A percentile compares a stretch with the other conserved stretches of the same genome.
Evolutionary conservation across 768 basidiomycete genomes (phyloP).

Genomic region (Calocera viscosa): DNA sequence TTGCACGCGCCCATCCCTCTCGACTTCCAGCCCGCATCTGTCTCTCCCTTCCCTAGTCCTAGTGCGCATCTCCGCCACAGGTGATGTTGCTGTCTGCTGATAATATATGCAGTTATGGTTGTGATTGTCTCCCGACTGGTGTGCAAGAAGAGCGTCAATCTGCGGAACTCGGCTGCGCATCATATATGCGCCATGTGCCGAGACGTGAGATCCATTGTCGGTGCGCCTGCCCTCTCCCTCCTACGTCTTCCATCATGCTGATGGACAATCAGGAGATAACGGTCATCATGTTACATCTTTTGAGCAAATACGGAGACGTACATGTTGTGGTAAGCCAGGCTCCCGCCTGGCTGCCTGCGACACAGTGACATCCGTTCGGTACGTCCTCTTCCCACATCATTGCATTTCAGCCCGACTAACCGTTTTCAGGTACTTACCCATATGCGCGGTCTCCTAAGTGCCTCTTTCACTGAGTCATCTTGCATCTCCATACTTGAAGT

Average conservation of each 20-base stretch:
- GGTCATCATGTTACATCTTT: constrained; percentile 92
- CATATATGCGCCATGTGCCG: constrained; percentile 76
- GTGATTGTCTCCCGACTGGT: constrained; percentile 81
- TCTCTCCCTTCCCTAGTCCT: constrained; percentile 35
- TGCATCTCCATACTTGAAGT: constrained; percentile 95
- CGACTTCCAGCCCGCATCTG: constrained; percentile 59
- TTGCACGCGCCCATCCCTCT: constrained; percentile 84
- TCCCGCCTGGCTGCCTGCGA: constrained; percentile 67
- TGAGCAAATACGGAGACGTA: constrained; percentile 92
- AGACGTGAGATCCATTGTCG: constrained; percentile 78
- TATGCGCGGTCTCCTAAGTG: constrained; percentile 87
- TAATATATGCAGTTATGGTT: constrained; percentile 58
- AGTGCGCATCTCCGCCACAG: constrained; percentile 34
- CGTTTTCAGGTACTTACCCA: constrained; percentile 76
- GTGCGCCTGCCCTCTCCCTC: constrained; percentile 33
- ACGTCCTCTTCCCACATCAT: too few species aligned
- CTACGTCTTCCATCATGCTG: not conserved
- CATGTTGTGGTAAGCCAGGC: constrained; percentile 76
- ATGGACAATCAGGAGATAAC: constrained; percentile 55
- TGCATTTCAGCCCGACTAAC: too few species aligned
- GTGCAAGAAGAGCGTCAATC: constrained; percentile 92
- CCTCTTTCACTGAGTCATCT: constrained; percentile 89
- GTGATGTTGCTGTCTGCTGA: constrained; percentile 7
- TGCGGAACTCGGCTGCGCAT: constrained; percentile 84
- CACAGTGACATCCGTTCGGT: constrained; percentile 74